Percentiles rank a stretch among this genome's conserved stretches.
Evolutionary conservation across 2,329 filamentous ascomycete species (phyloP).

Genomic region (Neoarthrinium moseri): DNA sequence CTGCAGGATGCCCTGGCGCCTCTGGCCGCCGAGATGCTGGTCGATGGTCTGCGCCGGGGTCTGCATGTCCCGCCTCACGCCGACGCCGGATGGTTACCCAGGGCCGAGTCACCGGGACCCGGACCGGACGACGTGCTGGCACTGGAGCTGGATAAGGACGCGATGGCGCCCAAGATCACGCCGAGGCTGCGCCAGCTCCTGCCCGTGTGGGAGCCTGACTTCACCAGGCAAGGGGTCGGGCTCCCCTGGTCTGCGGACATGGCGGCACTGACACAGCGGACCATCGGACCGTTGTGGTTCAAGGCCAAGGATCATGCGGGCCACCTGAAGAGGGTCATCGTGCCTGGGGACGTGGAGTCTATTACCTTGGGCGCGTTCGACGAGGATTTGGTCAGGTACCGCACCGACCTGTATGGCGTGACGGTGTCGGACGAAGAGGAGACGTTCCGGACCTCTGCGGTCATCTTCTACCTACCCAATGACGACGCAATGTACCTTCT

Average conservation of each 20-base stretch:
- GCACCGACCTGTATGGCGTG: background rate
- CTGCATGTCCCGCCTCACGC: slow-evolving; percentile 61
- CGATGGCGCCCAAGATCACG: slow-evolving; percentile 71
- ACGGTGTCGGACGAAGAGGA: background rate
- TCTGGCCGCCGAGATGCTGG: slow-evolving; percentile 69
- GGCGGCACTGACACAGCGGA: slow-evolving; percentile 44
- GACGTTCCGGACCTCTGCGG: background rate
- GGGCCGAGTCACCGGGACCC: slow-evolving; percentile 25
- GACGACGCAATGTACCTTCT: background rate
- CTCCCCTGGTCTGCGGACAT: background rate
- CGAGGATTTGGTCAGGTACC: background rate
- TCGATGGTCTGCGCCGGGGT: slow-evolving; percentile 59
- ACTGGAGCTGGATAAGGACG: background rate
- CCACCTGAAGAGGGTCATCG: slow-evolving; percentile 34
- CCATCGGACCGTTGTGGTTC: slow-evolving; percentile 69
- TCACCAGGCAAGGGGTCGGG: background rate
- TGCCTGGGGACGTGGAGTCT: slow-evolving; percentile 18
- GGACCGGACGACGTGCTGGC: background rate
- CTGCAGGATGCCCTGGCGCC: slow-evolving; percentile 58
- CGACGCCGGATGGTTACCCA: slow-evolving; percentile 20
- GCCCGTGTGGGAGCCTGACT: too few relatives aligned
- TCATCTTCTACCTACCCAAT: background rate
- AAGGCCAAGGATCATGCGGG: slow-evolving; percentile 21
- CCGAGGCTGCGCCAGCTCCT: slow-evolving; percentile 59
- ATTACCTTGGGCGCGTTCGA: background rate